phyloP scores from a whole-genome alignment of 1,284 basidiomycete species.

The Heterobasidion occidentale region DNA sequence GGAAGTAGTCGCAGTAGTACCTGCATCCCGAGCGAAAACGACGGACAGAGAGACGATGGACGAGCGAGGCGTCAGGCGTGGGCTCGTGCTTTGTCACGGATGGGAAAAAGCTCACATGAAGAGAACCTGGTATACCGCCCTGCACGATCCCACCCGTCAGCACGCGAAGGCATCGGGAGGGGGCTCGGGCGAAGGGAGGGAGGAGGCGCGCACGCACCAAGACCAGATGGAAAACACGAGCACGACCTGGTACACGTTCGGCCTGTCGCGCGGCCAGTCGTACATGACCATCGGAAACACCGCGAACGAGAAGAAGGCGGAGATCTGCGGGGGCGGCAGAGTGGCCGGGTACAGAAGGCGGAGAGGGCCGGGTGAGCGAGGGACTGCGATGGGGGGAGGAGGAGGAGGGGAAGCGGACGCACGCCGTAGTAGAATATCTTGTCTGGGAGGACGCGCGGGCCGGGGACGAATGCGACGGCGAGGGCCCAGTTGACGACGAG shows the following conservation, averaged over 20 bases:
- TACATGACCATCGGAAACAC: slow-evolving; percentile 50
- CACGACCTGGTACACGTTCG: slow-evolving; percentile 50
- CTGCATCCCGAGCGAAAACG: slow-evolving; percentile 24
- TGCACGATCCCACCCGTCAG: background rate
- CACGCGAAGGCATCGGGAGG: no score
- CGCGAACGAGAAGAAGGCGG: slow-evolving; percentile 32
- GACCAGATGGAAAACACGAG: slow-evolving; percentile 49
- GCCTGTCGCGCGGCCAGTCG: slow-evolving; percentile 60
- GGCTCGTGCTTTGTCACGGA: no score
- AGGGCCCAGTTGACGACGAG: slow-evolving; percentile 67
- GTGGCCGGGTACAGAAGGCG: slow-evolving; percentile 7
- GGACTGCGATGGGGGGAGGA: background rate
- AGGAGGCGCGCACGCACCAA: slow-evolving; percentile 30
- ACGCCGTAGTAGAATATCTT: slow-evolving; percentile 60
- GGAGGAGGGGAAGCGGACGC: slow-evolving; percentile 16
- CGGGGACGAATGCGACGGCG: slow-evolving; percentile 41
- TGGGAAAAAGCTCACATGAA: slow-evolving; percentile 36
- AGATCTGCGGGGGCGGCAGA: slow-evolving; percentile 22
- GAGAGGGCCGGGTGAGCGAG: background rate
- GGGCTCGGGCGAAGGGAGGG: no score
- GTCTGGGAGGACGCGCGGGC: slow-evolving; percentile 40
- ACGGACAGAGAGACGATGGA: background rate
- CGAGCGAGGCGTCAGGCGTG: background rate
- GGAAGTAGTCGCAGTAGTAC: slow-evolving; percentile 45
- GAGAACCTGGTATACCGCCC: slow-evolving; percentile 37